These are phyloP conservation scores for Lasiodiplodia sp. DNA, from an alignment of 2,329 filamentous ascomycete species.

Conservation along the genomic window DNA sequence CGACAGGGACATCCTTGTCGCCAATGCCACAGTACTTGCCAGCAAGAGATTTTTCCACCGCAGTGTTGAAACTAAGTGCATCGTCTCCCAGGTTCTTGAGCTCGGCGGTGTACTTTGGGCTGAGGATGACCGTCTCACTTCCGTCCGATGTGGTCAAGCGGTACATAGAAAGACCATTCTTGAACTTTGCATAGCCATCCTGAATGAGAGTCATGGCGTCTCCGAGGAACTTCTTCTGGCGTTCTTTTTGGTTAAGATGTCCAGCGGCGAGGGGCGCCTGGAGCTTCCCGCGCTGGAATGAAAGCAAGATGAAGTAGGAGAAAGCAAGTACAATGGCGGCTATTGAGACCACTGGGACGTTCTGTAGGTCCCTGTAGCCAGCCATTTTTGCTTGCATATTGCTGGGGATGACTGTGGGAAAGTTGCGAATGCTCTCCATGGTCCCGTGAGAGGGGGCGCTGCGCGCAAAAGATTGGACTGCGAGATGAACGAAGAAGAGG, in stretches of 20 bases:
- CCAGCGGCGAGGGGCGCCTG: constrained; percentile 21
- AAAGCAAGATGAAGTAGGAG: constrained; percentile 16
- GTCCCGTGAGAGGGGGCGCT: too few species aligned
- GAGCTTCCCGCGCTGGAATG: constrained; percentile 8
- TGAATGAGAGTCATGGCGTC: constrained; percentile 13
- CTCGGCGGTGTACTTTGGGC: constrained; percentile 41
- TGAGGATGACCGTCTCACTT: constrained; percentile 38
- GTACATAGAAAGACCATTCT: constrained; percentile 25
- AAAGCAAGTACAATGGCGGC: constrained; percentile 5
- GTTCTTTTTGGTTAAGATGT: constrained; percentile 18
- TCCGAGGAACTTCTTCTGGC: constrained; percentile 21
- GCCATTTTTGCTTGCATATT: constrained; percentile 16
- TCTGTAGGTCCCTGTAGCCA: constrained; percentile 15
- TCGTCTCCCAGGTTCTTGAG: constrained; percentile 43
- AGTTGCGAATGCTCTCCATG: constrained; percentile 28
- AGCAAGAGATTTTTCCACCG: constrained; percentile 34
- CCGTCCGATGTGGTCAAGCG: constrained; percentile 28
- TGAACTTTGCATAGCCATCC: constrained; percentile 28
- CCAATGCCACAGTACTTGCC: constrained; percentile 33
- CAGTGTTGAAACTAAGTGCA: constrained; percentile 42
- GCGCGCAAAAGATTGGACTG: too few species aligned
- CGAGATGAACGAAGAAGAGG: not conserved
- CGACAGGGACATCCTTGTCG: not conserved
- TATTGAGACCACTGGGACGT: not conserved
- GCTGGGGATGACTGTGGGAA: constrained; percentile 23